phyloP scores from a whole-genome alignment of 108 stramenopile species.

The Cyclotella cryptica region DNA sequence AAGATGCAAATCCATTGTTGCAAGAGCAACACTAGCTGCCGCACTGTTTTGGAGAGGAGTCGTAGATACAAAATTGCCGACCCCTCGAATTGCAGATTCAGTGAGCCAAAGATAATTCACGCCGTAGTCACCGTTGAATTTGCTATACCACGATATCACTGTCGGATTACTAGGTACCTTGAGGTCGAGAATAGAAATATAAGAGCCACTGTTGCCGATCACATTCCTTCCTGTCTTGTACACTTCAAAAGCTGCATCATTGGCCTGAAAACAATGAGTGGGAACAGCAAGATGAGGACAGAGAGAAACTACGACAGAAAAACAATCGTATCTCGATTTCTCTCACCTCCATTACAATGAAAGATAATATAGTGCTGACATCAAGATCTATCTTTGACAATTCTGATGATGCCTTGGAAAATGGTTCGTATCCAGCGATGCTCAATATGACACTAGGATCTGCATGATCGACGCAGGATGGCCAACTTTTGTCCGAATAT shows the following conservation, averaged over 20 bases:
- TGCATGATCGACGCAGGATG: background rate
- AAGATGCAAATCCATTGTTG: slow-evolving; percentile 61
- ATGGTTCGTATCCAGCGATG: slow-evolving; percentile 41
- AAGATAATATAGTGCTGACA: slow-evolving; percentile 44
- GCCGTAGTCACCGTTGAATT: slow-evolving; percentile 31
- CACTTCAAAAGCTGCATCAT: slow-evolving; percentile 60
- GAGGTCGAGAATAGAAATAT: slow-evolving; percentile 50
- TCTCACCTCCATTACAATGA: slow-evolving; percentile 52
- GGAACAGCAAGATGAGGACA: background rate
- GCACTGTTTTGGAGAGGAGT: slow-evolving; percentile 51
- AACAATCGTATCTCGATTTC: background rate
- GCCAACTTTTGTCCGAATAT: background rate
- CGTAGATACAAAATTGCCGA: slow-evolving; percentile 32
- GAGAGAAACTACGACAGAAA: background rate
- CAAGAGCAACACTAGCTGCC: slow-evolving; percentile 57
- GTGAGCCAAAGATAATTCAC: slow-evolving; percentile 48
- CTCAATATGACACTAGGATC: slow-evolving; percentile 7
- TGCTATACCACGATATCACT: slow-evolving; percentile 28
- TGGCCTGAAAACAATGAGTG: slow-evolving; percentile 20
- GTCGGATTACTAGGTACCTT: slow-evolving; percentile 11
- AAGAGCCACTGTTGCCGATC: background rate
- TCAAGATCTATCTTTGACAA: slow-evolving; percentile 52
- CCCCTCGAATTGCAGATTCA: slow-evolving; percentile 33
- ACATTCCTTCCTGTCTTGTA: slow-evolving; percentile 69
- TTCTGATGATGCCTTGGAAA: slow-evolving; percentile 25